Conservation (phyloP, 768 basidiomycete genomes). For the Saitozyma sp. region DNA sequence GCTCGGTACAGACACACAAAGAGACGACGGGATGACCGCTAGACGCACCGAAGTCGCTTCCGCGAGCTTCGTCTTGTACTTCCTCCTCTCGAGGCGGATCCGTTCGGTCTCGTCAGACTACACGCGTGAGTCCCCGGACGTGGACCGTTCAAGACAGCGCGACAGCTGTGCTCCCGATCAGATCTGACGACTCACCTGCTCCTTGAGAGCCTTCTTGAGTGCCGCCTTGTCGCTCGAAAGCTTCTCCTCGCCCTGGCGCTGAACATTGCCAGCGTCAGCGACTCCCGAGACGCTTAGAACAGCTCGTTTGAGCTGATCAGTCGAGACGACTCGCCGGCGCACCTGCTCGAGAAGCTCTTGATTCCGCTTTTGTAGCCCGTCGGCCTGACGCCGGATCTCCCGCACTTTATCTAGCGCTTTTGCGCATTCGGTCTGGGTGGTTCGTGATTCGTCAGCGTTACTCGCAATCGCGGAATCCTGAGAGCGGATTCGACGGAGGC, state of each 20-base stretch:
- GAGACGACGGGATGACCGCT: no score
- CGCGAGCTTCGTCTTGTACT: not conserved
- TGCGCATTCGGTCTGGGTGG: not conserved
- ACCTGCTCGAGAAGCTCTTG: constrained; percentile 14
- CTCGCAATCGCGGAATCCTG: no score
- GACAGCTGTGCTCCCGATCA: not conserved
- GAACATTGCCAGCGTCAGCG: not conserved
- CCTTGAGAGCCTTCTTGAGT: not conserved
- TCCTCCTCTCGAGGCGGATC: not conserved
- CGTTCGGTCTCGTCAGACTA: not conserved
- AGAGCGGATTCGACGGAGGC: no score
- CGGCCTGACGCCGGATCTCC: constrained; percentile 12
- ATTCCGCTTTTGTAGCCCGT: not conserved
- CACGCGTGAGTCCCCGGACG: no score
- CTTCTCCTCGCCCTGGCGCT: not conserved
- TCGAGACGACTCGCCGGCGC: not conserved
- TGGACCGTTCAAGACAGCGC: not conserved
- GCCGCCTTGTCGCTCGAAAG: not conserved
- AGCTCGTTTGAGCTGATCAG: not conserved
- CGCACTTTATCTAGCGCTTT: constrained; percentile 16
- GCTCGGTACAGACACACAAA: no score
- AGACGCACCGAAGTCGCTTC: not conserved
- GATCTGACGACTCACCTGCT: not conserved
- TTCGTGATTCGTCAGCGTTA: no score
- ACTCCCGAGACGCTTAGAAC: not conserved